Conservation (phyloP, 129 eudicot genomes). For the Dittrichia graveolens region DNA sequence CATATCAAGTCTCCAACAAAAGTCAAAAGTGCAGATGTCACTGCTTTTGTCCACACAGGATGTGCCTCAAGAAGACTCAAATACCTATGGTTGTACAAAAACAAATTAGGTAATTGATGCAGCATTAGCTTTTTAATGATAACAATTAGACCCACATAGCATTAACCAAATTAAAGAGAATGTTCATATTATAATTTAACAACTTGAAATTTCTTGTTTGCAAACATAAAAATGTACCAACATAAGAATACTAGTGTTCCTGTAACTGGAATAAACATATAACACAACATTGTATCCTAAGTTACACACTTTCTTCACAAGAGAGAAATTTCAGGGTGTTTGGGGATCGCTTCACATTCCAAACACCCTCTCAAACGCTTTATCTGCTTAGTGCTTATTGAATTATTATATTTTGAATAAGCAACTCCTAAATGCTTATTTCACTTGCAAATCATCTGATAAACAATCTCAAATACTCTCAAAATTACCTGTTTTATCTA, state of each 20-base stretch:
- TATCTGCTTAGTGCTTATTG: too few relatives aligned
- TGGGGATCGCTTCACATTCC: too few relatives aligned
- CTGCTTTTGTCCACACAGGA: conserved; percentile 81
- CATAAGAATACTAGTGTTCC: background rate
- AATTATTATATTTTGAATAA: too few relatives aligned
- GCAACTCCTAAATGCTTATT: too few relatives aligned
- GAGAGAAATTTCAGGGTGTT: conserved; percentile 1
- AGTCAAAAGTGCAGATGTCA: conserved; percentile 82
- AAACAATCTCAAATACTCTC: too few relatives aligned
- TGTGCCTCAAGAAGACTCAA: conserved; percentile 61
- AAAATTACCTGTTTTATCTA: too few relatives aligned
- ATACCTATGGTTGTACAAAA: conserved; percentile 56
- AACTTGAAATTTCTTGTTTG: background rate
- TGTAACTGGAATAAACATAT: background rate
- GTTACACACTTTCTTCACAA: background rate
- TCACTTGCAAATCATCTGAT: too few relatives aligned
- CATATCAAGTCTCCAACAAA: conserved; percentile 77
- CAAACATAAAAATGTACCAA: background rate
- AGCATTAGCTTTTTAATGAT: background rate
- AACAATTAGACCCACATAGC: conserved; percentile 4
- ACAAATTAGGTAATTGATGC: conserved; percentile 5
- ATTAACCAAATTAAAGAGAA: conserved; percentile 2
- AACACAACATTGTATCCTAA: background rate
- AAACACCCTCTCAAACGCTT: too few relatives aligned
- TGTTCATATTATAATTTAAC: background rate